phyloP scores from a whole-genome alignment of 179 eudicot genomes.

The Monotropa hypopitys region DNA sequence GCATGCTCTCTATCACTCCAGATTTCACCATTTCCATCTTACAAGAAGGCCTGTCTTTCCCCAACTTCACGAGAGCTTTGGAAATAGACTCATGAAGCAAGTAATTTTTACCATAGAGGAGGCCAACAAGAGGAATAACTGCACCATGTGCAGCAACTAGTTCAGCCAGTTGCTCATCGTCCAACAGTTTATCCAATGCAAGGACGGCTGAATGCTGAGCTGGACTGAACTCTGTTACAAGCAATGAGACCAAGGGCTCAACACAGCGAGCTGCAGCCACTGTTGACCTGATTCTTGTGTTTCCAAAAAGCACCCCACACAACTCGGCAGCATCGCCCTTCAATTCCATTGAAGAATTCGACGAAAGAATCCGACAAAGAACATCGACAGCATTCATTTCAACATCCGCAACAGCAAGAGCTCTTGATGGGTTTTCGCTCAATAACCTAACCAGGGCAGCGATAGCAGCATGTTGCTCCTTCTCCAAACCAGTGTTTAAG shows the following conservation, averaged over 20 bases:
- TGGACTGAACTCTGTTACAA: slow-evolving; percentile 67
- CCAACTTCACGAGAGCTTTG: slow-evolving; percentile 90
- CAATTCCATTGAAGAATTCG: slow-evolving; percentile 71
- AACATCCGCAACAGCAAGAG: slow-evolving; percentile 73
- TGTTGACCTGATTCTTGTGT: slow-evolving; percentile 80
- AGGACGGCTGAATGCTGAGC: slow-evolving; percentile 78
- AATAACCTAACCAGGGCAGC: slow-evolving; percentile 79
- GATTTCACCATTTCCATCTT: slow-evolving; percentile 98
- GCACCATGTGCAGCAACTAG: slow-evolving; percentile 87
- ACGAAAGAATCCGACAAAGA: slow-evolving; percentile 77
- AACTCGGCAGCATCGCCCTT: slow-evolving; percentile 94
- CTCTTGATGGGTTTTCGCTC: slow-evolving; percentile 78
- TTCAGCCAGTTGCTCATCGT: slow-evolving; percentile 85
- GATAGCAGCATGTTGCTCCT: slow-evolving; percentile 98
- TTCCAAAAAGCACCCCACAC: slow-evolving; percentile 80
- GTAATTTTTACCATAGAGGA: slow-evolving; percentile 64
- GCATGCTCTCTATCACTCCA: slow-evolving; percentile 79
- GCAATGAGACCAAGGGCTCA: slow-evolving; percentile 85
- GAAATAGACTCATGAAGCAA: slow-evolving; percentile 82
- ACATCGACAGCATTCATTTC: slow-evolving; percentile 92
- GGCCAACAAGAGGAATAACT: slow-evolving; percentile 87
- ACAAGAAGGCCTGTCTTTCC: slow-evolving; percentile 90
- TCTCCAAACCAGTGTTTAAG: slow-evolving; percentile 76
- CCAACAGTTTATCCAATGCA: slow-evolving; percentile 84
- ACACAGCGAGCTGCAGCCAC: slow-evolving; percentile 82